A percentile compares a stretch with the other conserved stretches of the same genome.
phyloP scores from a whole-genome alignment of 108 stramenopile species.

The Fragilaria radians region DNA sequence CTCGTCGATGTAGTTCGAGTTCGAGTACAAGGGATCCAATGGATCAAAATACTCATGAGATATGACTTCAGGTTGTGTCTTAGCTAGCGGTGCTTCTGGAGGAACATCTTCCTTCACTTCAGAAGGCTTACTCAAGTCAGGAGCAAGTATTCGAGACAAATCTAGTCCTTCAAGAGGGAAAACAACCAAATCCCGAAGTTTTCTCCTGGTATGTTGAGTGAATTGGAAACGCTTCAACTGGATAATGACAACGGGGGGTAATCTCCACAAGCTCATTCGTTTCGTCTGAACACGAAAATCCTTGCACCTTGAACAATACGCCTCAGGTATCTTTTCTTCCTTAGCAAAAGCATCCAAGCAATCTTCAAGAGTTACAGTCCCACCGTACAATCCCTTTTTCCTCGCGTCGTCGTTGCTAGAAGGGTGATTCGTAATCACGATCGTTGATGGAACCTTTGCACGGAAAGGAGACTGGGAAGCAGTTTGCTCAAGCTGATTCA shows the following conservation, averaged over 20 bases:
- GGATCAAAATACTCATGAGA: neutral
- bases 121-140: conserved; percentile 20
- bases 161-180: conserved; percentile 90
- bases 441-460: conserved; percentile 15
- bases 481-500: conserved; percentile 18
- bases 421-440: conserved; percentile 55
- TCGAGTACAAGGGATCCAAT: neutral
- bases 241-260: conserved; percentile 91
- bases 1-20: no score
- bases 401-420: conserved; percentile 43
- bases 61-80: neutral
- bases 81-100: neutral
- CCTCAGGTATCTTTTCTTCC: conserved; percentile 84
- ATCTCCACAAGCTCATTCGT: conserved; percentile 84
- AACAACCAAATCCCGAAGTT: conserved; percentile 87
- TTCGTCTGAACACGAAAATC: conserved; percentile 85
- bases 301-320: conserved; percentile 88
- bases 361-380: conserved; percentile 73
- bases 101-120: conserved; percentile 2
- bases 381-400: conserved; percentile 46
- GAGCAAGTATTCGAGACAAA: conserved; percentile 71
- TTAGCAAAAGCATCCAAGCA: conserved; percentile 82
- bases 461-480: neutral
- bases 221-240: conserved; percentile 96
- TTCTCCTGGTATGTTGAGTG: conserved; percentile 81